phyloP scores from a whole-genome alignment of 2,329 filamentous ascomycete species.

The Dactylonectria estremocensis region DNA sequence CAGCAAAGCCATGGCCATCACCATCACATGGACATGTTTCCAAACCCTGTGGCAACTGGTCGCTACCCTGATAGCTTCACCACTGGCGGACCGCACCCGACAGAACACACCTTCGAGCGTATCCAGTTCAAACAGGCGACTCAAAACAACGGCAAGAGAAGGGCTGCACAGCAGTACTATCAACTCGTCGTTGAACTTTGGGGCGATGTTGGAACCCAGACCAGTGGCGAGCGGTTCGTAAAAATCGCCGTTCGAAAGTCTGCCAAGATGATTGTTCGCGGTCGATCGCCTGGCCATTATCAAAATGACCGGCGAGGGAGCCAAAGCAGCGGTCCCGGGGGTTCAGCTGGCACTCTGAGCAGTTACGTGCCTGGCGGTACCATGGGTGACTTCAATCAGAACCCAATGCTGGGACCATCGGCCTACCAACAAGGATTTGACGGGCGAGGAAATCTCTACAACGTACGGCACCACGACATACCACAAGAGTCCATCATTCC shows the following conservation, averaged over 20 bases:
- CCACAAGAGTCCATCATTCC: conserved; percentile 67
- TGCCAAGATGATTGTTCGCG: conserved; percentile 88
- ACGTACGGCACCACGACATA: conserved; percentile 65
- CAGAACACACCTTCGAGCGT: conserved; percentile 82
- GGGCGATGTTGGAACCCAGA: conserved; percentile 72
- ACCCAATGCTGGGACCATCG: conserved; percentile 55
- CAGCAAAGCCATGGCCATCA: conserved; percentile 62
- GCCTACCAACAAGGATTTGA: conserved; percentile 49
- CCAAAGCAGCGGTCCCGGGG: conserved; percentile 77
- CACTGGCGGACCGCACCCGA: conserved; percentile 58
- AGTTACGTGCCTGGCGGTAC: conserved; percentile 51
- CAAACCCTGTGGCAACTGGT: conserved; percentile 50
- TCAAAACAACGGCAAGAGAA: conserved; percentile 91
- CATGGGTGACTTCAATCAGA: conserved; percentile 49
- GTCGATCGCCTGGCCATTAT: conserved; percentile 86
- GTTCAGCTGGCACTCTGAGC: conserved; percentile 74
- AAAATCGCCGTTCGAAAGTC: conserved; percentile 82
- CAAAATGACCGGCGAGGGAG: conserved; percentile 79
- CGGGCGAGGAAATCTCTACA: conserved; percentile 55
- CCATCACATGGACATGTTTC: conserved; percentile 63
- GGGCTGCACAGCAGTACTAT: conserved; percentile 93
- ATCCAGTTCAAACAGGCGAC: conserved; percentile 97
- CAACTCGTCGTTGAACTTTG: conserved; percentile 90
- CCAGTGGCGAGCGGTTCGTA: conserved; percentile 69
- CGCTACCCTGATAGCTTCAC: conserved; percentile 62